Evolutionary conservation across 1,139 yeast species (phyloP).

Genomic region (Protomyces lactucae-debilis): DNA sequence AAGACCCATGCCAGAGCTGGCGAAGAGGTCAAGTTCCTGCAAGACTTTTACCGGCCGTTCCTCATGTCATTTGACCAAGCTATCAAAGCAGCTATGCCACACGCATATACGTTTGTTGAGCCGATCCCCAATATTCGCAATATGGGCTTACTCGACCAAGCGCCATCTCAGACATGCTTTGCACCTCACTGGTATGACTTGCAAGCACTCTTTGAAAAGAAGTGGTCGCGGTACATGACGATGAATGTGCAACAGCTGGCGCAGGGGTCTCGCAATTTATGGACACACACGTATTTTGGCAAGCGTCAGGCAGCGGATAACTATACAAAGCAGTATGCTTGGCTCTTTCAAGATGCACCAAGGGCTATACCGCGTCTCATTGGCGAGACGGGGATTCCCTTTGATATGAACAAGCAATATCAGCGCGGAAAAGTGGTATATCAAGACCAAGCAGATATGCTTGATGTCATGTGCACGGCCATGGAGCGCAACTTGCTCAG

Average conservation of each 20-base stretch:
- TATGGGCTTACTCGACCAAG: background rate
- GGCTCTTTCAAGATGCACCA: constrained; percentile 9
- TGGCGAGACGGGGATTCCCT: constrained; percentile 94
- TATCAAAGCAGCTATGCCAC: background rate
- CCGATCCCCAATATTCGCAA: constrained; percentile 18
- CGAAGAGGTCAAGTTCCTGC: constrained; percentile 1
- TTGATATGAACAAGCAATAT: constrained; percentile 76
- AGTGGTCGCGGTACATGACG: constrained; percentile 6
- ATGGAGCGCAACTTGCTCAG: constrained; percentile 66
- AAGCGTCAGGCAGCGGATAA: background rate
- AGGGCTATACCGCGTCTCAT: constrained; percentile 50
- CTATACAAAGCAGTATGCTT: constrained; percentile 15
- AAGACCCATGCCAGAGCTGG: constrained; percentile 1
- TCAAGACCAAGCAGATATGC: constrained; percentile 66
- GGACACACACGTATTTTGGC: constrained; percentile 24
- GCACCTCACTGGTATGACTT: constrained; percentile 56
- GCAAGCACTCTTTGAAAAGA: constrained; percentile 20
- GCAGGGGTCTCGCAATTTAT: constrained; percentile 21
- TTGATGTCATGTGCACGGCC: constrained; percentile 76
- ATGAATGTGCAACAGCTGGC: constrained; percentile 23
- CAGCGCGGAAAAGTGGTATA: constrained; percentile 44
- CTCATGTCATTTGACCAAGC: background rate
- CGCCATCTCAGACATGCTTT: background rate
- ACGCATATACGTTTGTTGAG: constrained; percentile 6
- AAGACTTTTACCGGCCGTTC: constrained; percentile 18